A percentile compares a stretch with the other conserved stretches of the same genome.
Conservation (phyloP, 306 rosid species). For the Sicyos baderoa region DNA sequence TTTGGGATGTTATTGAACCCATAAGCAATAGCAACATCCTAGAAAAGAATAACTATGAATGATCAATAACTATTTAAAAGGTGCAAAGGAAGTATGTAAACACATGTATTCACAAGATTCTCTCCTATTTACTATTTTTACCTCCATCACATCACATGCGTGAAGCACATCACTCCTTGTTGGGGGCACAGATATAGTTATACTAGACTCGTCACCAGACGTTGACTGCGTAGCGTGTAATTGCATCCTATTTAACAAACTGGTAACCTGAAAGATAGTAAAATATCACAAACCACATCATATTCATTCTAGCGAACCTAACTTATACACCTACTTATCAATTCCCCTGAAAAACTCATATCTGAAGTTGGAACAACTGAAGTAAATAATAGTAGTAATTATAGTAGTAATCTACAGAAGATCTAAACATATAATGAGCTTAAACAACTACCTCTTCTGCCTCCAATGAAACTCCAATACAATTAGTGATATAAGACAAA, state of each 20-base stretch:
- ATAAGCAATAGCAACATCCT: conserved; percentile 96
- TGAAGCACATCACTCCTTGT: conserved; percentile 90
- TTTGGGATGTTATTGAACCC: conserved; percentile 66
- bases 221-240: conserved; percentile 47
- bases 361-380: no score
- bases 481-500: conserved; percentile 52
- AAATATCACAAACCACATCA: neutral
- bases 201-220: conserved; percentile 28
- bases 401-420: no score
- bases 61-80: neutral
- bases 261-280: conserved; percentile 46
- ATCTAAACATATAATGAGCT: neutral
- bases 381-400: no score
- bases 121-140: conserved; percentile 21
- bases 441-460: conserved; percentile 41
- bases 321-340: neutral
- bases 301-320: neutral
- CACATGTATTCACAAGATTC: conserved; percentile 20
- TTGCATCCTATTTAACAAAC: conserved; percentile 77
- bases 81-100: neutral
- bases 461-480: conserved; percentile 67
- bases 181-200: conserved; percentile 72
- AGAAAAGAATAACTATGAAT: conserved; percentile 4
- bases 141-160: conserved; percentile 98
- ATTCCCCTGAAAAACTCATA: neutral